A percentile compares a stretch with the other conserved stretches of the same genome.
Conservation (phyloP, 176 grass and related monocot species). For the Elymus sibiricus region DNA sequence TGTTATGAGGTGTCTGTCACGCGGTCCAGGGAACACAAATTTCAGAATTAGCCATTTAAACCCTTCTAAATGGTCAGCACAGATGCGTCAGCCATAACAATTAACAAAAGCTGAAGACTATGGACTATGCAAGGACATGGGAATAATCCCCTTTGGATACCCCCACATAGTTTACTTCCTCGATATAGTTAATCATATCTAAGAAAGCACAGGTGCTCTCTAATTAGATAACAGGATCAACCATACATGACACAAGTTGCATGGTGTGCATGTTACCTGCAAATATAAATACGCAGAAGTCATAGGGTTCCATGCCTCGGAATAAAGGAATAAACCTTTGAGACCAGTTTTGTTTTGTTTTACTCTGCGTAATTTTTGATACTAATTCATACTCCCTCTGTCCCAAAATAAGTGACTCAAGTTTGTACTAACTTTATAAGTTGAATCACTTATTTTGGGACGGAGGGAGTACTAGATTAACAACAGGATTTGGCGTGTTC, state of each 20-base stretch:
- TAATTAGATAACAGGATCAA: neutral
- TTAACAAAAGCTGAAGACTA: neutral
- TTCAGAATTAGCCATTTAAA: neutral
- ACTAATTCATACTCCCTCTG: neutral
- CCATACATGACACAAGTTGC: neutral
- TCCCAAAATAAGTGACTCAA: no score
- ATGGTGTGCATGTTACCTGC: constrained; percentile 19
- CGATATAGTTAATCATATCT: neutral
- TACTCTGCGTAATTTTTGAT: neutral
- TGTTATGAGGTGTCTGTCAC: neutral
- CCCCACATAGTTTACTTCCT: neutral
- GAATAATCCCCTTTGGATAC: constrained; percentile 28
- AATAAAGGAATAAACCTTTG: constrained; percentile 24
- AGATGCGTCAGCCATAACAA: neutral
- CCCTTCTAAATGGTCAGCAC: neutral
- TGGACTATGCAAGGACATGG: neutral
- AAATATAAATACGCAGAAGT: constrained; percentile 8
- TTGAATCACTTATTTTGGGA: no score
- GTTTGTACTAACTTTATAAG: no score
- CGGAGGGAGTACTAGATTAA: no score
- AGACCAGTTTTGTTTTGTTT: neutral
- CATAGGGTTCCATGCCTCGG: neutral
- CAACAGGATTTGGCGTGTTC: neutral
- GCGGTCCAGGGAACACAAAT: neutral
- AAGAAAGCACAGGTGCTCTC: constrained; percentile 1